Percentiles rank a stretch among this genome's conserved stretches.
These are phyloP conservation scores for Marsdenia floribunda DNA, from an alignment of 257 asterid genomes.

Conservation along the genomic window DNA sequence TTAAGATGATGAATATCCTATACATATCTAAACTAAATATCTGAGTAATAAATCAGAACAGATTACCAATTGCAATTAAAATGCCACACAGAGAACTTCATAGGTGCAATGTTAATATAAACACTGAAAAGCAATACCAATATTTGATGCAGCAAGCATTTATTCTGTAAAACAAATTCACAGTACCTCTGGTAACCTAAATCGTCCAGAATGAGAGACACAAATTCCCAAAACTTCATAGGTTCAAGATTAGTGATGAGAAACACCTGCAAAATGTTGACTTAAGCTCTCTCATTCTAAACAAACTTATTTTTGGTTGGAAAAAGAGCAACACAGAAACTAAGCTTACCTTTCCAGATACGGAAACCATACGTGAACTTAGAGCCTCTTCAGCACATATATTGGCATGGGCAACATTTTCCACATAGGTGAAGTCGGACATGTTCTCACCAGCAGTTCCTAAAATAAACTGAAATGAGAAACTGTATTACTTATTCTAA, in stretches of 20 bases:
- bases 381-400: conserved; percentile 81
- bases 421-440: conserved; percentile 83
- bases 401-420: conserved; percentile 88
- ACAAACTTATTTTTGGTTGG: neutral
- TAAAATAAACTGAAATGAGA: conserved; percentile 97
- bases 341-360: conserved; percentile 63
- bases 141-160: neutral
- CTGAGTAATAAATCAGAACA: neutral
- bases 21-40: neutral
- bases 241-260: conserved; percentile 71
- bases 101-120: neutral
- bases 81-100: neutral
- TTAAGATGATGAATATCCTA: neutral
- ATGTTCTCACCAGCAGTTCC: conserved; percentile 67
- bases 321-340: conserved; percentile 15
- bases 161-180: neutral
- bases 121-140: neutral
- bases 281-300: conserved; percentile 3
- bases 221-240: conserved; percentile 52
- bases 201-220: conserved; percentile 45
- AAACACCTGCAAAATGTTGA: conserved; percentile 49
- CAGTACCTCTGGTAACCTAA: conserved; percentile 66
- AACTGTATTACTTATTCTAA: conserved; percentile 74
- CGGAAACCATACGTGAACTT: conserved; percentile 43
- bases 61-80: neutral